phyloP scores from a whole-genome alignment of 1,139 yeast species.

The Lodderomyces elongisporus region DNA sequence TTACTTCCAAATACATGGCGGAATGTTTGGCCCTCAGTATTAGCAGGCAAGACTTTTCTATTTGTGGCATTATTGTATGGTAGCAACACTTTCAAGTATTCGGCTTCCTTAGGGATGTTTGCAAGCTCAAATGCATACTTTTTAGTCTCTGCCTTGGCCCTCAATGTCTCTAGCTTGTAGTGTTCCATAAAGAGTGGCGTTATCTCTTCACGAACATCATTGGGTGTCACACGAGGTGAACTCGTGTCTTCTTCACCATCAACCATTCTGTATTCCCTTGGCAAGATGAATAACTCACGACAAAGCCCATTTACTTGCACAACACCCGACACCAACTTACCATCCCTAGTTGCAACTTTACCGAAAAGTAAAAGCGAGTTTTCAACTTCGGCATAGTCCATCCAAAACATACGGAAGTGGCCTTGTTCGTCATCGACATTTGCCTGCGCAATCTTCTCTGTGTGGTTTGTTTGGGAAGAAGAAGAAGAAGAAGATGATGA shows the following conservation, averaged over 20 bases:
- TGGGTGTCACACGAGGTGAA: constrained; percentile 35
- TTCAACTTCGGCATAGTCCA: constrained; percentile 80
- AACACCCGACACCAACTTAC: constrained; percentile 65
- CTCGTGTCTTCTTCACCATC: constrained; percentile 38
- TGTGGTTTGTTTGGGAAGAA: constrained; percentile 19
- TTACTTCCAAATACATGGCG: constrained; percentile 76
- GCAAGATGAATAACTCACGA: constrained; percentile 75
- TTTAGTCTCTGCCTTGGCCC: constrained; percentile 65
- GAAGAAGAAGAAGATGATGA: constrained; percentile 23
- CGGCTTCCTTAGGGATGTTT: constrained; percentile 73
- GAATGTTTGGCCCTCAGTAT: constrained; percentile 72
- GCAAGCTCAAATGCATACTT: constrained; percentile 88
- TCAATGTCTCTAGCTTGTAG: constrained; percentile 57
- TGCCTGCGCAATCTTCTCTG: constrained; percentile 46
- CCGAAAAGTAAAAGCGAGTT: constrained; percentile 76
- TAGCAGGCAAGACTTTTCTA: constrained; percentile 51
- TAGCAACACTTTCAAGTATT: constrained; percentile 71
- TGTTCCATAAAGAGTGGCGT: constrained; percentile 58
- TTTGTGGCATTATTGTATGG: constrained; percentile 64
- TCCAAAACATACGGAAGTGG: constrained; percentile 76
- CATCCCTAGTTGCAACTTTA: constrained; percentile 59
- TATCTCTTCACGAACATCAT: constrained; percentile 77
- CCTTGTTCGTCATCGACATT: constrained; percentile 32
- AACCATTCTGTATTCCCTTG: constrained; percentile 42
- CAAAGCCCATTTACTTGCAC: constrained; percentile 68